Evolutionary conservation across 1,284 basidiomycete genomes (phyloP), one percentile per base, ranked within the genome.

Genomic region (Trichosporon sp.): DNA sequence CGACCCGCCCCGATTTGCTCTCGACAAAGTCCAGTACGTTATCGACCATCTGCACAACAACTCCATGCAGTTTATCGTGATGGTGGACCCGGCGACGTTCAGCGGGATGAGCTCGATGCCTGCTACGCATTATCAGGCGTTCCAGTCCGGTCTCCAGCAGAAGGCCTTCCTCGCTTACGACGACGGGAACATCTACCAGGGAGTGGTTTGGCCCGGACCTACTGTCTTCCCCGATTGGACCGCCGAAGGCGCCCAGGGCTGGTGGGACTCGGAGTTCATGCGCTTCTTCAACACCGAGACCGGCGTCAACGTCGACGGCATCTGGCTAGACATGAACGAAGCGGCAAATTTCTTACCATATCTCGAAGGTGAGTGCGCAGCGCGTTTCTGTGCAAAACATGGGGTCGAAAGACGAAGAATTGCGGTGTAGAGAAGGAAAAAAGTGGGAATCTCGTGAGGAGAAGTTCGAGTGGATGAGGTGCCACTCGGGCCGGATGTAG

Each of bases 121-220:
- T 0, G 71, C 73, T n/a, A 32, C 86, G 63, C 84, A 79, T 35
- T 91, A 91, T 73, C 85, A 81, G 1, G 80, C 90, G 0, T 91
- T 87, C 76, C 85, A 89, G 70, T 85, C 87, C 26, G 90, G 90
- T 11, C 83, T 86, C 0, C 79, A 82, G 8, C 78, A 84, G 16
- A 88, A 89, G 72, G 79, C 91, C 16, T 91, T 87, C 86, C 77
- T 91, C 61, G 90, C 90, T 77, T 84, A 86, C 38, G 83, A 84
- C 2, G 88, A 91, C 76, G 89, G 89, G 14, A 88, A 87, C 68
- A 79, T 86, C 16, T 87, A 86, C 78, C 81, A 90, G 21, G 89
- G 90, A 10, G 83, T 90, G 0, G 91, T 91, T 10, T 91, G 90
- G 90, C 90, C 90, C 40, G 90, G 90, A 70, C 88, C 89, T 0